Conservation (phyloP, 2,329 filamentous ascomycete species). For the Penicillium psychrosexuale region DNA sequence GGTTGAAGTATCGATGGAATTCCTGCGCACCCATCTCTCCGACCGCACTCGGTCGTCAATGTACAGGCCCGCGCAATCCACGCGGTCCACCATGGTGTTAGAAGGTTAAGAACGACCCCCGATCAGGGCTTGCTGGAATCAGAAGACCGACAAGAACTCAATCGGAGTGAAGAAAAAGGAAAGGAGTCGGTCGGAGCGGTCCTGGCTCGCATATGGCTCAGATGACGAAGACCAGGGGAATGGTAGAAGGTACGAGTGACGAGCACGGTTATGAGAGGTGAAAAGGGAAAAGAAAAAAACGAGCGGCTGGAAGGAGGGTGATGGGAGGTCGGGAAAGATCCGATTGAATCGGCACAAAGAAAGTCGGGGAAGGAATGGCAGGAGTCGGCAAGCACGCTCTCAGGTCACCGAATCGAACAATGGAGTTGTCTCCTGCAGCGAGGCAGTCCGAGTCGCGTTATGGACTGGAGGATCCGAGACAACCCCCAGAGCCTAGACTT, state of each 20-base stretch:
- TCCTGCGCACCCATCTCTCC: conserved; percentile 45
- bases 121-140: conserved; percentile 19
- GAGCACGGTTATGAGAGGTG: conserved; percentile 1
- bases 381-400: conserved; percentile 16
- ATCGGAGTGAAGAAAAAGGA: conserved; percentile 11
- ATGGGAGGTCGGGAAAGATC: neutral
- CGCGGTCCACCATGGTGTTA: conserved; percentile 42
- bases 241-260: conserved; percentile 15
- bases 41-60: conserved; percentile 46
- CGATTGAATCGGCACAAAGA: conserved; percentile 9
- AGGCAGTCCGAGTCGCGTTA: conserved; percentile 23
- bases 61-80: conserved; percentile 46
- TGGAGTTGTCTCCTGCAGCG: conserved; percentile 34
- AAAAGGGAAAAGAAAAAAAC: neutral
- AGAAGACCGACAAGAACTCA: conserved; percentile 10
- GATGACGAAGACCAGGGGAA: conserved; percentile 6
- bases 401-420: conserved; percentile 25
- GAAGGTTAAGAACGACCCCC: conserved; percentile 6
- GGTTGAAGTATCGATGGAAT: conserved; percentile 26
- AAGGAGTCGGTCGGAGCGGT: conserved; percentile 14
- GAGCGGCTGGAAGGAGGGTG: conserved; percentile 1
- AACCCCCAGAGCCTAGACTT: conserved; percentile 10
- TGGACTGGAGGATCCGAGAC: conserved; percentile 24
- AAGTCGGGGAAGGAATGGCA: conserved; percentile 16
- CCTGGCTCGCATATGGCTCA: conserved; percentile 30